A percentile compares a stretch with the other conserved stretches of the same genome.
phyloP scores from a whole-genome alignment of 306 rosid species.

The Cyamopsis tetragonoloba region DNA sequence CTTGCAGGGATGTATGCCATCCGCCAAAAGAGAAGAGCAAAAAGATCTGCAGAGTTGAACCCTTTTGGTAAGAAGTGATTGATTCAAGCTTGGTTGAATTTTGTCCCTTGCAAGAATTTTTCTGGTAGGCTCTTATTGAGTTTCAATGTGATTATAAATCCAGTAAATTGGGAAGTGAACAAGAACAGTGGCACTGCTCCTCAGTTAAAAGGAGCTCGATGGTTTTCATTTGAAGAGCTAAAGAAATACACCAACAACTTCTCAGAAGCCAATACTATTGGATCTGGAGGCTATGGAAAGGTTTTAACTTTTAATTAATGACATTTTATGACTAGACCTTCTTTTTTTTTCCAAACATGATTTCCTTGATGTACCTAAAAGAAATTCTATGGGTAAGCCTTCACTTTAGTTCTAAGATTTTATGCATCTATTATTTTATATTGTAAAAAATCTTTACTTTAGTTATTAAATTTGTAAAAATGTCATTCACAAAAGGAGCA shows the following conservation, averaged over 20 bases:
- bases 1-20: conserved; percentile 57
- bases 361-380: neutral
- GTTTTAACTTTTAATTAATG: conserved; percentile 31
- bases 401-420: no score
- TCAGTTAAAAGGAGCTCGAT: conserved; percentile 61
- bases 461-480: no score
- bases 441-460: no score
- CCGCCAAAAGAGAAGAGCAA: conserved; percentile 49
- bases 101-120: conserved; percentile 2
- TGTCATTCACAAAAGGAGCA: no score
- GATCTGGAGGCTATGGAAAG: conserved; percentile 84
- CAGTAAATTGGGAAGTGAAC: conserved; percentile 49
- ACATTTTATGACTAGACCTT: neutral
- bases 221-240: conserved; percentile 70
- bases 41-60: conserved; percentile 38
- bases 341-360: neutral
- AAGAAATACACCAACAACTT: conserved; percentile 56
- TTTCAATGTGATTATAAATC: conserved; percentile 26
- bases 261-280: conserved; percentile 38
- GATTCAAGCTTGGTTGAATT: conserved; percentile 14
- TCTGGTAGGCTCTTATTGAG: neutral
- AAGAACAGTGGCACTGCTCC: conserved; percentile 48
- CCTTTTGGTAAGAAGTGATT: conserved; percentile 40
- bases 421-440: no score
- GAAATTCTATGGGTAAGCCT: no score